phyloP scores from a whole-genome alignment of 2,329 filamentous ascomycete species.

The Hymenoscyphus albidus region DNA sequence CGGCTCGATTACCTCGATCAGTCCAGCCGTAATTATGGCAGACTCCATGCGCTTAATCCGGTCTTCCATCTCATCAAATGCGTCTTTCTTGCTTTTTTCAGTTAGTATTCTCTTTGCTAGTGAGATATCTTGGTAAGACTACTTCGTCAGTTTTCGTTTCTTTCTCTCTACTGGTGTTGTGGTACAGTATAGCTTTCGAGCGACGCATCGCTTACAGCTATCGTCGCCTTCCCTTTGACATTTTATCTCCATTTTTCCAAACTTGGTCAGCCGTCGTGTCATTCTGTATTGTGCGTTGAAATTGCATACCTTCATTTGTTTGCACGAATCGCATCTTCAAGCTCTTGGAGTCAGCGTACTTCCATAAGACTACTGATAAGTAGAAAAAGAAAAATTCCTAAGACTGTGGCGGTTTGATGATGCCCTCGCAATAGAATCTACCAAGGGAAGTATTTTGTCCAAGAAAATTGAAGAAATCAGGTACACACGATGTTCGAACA shows the following conservation, averaged over 20 bases:
- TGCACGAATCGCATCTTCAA: constrained; percentile 23
- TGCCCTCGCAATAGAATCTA: too few relatives aligned
- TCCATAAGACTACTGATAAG: too few relatives aligned
- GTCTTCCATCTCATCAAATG: constrained; percentile 24
- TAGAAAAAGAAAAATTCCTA: too few relatives aligned
- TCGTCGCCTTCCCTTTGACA: constrained; percentile 21
- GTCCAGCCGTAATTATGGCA: constrained; percentile 20
- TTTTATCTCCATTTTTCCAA: constrained; percentile 21
- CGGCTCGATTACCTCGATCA: constrained; percentile 13
- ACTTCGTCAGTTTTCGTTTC: constrained; percentile 26
- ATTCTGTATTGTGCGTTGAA: constrained; percentile 2
- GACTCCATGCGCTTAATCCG: constrained; percentile 29
- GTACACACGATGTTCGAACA: constrained; percentile 20
- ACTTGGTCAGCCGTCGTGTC: constrained; percentile 9
- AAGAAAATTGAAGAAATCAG: too few relatives aligned
- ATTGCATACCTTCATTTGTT: constrained; percentile 25
- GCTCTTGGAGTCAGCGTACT: too few relatives aligned
- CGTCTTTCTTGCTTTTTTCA: constrained; percentile 14
- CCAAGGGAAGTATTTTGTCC: too few relatives aligned
- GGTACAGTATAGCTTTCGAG: constrained; percentile 23
- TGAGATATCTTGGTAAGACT: background rate
- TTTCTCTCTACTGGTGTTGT: constrained; percentile 27
- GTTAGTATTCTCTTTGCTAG: constrained; percentile 9
- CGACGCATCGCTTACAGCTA: constrained; percentile 23
- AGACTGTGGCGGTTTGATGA: too few relatives aligned